Conservation (phyloP, 176 grass and related monocot species). For the Areca catechu region DNA sequence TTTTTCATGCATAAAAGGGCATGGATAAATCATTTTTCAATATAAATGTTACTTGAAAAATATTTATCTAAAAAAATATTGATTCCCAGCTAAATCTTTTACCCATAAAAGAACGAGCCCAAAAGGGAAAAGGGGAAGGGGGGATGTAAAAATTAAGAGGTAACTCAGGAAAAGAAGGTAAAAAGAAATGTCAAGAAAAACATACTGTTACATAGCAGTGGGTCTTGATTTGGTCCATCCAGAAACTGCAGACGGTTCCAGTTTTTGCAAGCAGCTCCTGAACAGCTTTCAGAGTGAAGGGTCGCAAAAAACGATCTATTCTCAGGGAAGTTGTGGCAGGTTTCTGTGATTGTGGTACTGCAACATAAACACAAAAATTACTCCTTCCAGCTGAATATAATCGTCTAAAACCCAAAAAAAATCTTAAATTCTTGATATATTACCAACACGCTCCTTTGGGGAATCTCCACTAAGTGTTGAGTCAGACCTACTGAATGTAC, state of each 20-base stretch:
- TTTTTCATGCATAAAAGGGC: too few species aligned
- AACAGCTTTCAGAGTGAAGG: slow-evolving; percentile 96
- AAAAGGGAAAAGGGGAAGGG: too few species aligned
- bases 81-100: too few species aligned
- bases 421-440: slow-evolving; percentile 4
- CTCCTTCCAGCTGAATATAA: too few species aligned
- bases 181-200: background rate
- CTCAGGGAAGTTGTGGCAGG: slow-evolving; percentile 74
- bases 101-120: too few species aligned
- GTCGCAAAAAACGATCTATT: slow-evolving; percentile 89
- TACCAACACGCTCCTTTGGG: slow-evolving; percentile 75
- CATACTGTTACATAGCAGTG: slow-evolving; percentile 98
- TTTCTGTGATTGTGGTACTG: slow-evolving; percentile 73
- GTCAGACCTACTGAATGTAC: slow-evolving; percentile 59
- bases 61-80: too few species aligned
- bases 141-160: background rate
- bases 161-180: background rate
- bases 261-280: slow-evolving; percentile 95
- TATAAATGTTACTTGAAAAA: too few species aligned
- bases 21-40: too few species aligned
- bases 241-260: slow-evolving; percentile 76
- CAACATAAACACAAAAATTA: slow-evolving; percentile 17
- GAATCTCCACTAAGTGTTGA: slow-evolving; percentile 52
- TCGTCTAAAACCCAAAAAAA: background rate
- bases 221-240: slow-evolving; percentile 99